A percentile compares a stretch with the other conserved stretches of the same genome.
Conservation (phyloP, 495 filamentous ascomycete genomes). For the Melanomma pulvis-pyrius region DNA sequence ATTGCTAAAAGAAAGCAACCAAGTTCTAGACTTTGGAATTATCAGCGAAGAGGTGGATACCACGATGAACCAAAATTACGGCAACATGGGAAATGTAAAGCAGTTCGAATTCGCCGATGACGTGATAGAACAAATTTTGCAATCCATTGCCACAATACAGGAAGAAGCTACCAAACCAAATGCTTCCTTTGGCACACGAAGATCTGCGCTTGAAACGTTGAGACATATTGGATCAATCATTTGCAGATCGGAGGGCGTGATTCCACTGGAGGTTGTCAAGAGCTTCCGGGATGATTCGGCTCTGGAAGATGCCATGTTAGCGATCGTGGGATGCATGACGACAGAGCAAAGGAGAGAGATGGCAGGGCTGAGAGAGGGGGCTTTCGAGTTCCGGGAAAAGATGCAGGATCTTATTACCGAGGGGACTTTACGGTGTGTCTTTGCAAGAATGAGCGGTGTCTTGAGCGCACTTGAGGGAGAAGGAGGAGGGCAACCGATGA, state of each 20-base stretch:
- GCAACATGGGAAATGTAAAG: not conserved
- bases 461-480: not conserved
- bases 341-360: not conserved
- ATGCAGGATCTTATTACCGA: not conserved
- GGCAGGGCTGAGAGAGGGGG: not conserved
- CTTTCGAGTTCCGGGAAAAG: not conserved
- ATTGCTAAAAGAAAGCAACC: not conserved
- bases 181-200: not conserved
- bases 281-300: not conserved
- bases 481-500: not conserved
- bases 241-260: not conserved
- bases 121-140: not conserved
- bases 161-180: not conserved
- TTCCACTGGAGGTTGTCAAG: not conserved
- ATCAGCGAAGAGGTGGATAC: not conserved
- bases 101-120: not conserved
- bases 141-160: not conserved
- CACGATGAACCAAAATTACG: not conserved
- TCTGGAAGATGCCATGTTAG: not conserved
- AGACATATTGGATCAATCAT: not conserved
- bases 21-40: not conserved
- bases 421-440: not conserved
- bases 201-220: not conserved
- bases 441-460: not conserved
- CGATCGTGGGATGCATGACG: not conserved